These are phyloP conservation scores for Crithidia thermophila DNA, from an alignment of 208 protist genomes.

Conservation along the genomic window DNA sequence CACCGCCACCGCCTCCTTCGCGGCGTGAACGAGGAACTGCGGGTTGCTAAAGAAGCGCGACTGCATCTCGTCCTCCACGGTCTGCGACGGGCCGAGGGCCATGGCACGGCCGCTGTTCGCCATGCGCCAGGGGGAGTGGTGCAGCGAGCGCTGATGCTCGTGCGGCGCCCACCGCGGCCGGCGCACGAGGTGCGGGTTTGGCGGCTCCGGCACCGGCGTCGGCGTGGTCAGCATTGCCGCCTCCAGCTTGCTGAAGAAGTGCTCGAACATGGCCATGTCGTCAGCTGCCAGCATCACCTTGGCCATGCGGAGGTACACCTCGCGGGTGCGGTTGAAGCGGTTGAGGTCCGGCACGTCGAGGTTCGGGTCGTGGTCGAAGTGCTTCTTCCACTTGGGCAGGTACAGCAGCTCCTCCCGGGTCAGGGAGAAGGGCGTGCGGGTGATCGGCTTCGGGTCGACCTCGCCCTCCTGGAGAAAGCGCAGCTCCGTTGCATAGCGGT, in stretches of 20 bases:
- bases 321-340: constrained; percentile 91
- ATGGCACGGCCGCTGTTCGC: constrained; percentile 68
- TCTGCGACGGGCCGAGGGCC: constrained; percentile 60
- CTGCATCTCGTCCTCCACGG: constrained; percentile 79
- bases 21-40: constrained; percentile 81
- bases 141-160: constrained; percentile 73
- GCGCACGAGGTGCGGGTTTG: constrained; percentile 84
- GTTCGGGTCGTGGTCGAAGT: constrained; percentile 93
- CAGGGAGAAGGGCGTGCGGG: constrained; percentile 85
- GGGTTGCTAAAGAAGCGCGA: constrained; percentile 86
- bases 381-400: constrained; percentile 94
- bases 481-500: constrained; percentile 91
- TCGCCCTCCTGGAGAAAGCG: constrained; percentile 78
- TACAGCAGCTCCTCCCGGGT: constrained; percentile 89
- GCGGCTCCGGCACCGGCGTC: constrained; percentile 91
- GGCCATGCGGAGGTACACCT: constrained; percentile 86
- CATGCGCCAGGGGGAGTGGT: constrained; percentile 83
- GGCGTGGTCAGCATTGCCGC: constrained; percentile 84
- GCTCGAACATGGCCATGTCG: constrained; percentile 56
- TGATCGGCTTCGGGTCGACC: constrained; percentile 90
- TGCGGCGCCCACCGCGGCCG: constrained; percentile 77
- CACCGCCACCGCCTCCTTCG: constrained; percentile 53
- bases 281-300: constrained; percentile 72
- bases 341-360: constrained; percentile 91
- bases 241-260: constrained; percentile 79